Base-by-base conservation (phyloP, 495 filamentous ascomycete genomes). In the Hypomontagnella monticulosa region DNA sequence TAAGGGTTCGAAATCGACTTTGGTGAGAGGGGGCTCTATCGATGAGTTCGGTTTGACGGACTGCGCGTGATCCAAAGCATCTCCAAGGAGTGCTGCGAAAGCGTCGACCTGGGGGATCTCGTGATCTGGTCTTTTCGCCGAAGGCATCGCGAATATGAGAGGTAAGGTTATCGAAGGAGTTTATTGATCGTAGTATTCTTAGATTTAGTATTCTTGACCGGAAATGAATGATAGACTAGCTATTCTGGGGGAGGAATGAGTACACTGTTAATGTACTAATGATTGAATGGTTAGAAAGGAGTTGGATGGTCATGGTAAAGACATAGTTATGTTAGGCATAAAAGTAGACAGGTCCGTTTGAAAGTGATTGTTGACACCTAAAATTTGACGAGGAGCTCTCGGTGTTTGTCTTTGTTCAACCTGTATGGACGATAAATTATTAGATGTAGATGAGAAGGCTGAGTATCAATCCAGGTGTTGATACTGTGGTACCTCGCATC, bases 11-110 rank as follows among this genome's bases (percentile, higher is more conserved):
- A 92, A 81, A 67, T 87, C 81, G 37, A 81, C 74, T 61, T 89
- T 85, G 11, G 84, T 84, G 70, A 99, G 81, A 8, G 91, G 86
- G 20, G 92, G 93, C 64, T 97, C 92, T 63, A 97, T 87, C 11
- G 85, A 81, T 27, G 80, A 78, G 61, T 83, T 80, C 2, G 81
- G 79, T 77, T 96, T 96, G 54, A 89, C 72, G 32, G 82, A 66
- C 40, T 84, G 81, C 61, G 91, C 91, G 65, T 81, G 85, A 33
- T 80, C 71, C 42, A 97, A 80, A 23, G 96, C 84, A 32, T 82
- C 73, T 48, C 83, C 76, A 11, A 97, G 77, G 33, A 87, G 77
- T 33, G 66, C 65, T 54, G 77, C 82, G 64, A 89, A 86, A 27
- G 78, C 74, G 20, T 76, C 81, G 19, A 90, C 88, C 41, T 84